Conservation (phyloP, 192 early-diverging fungal species). For the Diversispora eburnea region DNA sequence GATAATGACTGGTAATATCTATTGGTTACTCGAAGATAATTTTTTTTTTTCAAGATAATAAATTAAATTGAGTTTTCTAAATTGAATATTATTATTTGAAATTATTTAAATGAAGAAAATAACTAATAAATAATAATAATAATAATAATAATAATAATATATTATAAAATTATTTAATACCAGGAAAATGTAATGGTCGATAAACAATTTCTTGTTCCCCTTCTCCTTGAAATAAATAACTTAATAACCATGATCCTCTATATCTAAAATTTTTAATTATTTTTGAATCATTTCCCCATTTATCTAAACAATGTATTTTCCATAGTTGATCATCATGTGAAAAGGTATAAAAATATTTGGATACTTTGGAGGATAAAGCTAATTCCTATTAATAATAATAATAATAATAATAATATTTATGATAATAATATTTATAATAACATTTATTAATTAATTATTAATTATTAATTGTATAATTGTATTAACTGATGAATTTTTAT, state of each 20-base stretch:
- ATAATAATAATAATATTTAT: too few species aligned
- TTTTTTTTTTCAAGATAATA: background rate
- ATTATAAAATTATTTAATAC: background rate
- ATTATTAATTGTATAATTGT: too few species aligned
- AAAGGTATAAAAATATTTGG: conserved; percentile 36
- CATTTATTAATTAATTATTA: background rate
- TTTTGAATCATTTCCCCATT: conserved; percentile 3
- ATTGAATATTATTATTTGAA: background rate
- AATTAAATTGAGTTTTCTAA: background rate
- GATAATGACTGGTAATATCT: conserved; percentile 33
- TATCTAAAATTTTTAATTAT: conserved; percentile 27
- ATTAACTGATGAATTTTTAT: too few species aligned
- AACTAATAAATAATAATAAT: too few species aligned
- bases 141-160: too few species aligned
- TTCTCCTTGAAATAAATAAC: conserved; percentile 36
- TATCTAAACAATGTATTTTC: conserved; percentile 32
- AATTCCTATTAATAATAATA: conserved; percentile 14
- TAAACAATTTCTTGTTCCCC: conserved; percentile 27
- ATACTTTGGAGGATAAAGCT: conserved; percentile 7
- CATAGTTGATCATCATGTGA: conserved; percentile 37
- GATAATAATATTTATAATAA: too few species aligned
- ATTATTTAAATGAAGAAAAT: too few species aligned
- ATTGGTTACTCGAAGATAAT: background rate
- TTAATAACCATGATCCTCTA: conserved; percentile 39
- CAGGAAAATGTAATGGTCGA: background rate